Evolutionary conservation across 768 basidiomycete genomes (phyloP).

Genomic region (Boletellus sp.): DNA sequence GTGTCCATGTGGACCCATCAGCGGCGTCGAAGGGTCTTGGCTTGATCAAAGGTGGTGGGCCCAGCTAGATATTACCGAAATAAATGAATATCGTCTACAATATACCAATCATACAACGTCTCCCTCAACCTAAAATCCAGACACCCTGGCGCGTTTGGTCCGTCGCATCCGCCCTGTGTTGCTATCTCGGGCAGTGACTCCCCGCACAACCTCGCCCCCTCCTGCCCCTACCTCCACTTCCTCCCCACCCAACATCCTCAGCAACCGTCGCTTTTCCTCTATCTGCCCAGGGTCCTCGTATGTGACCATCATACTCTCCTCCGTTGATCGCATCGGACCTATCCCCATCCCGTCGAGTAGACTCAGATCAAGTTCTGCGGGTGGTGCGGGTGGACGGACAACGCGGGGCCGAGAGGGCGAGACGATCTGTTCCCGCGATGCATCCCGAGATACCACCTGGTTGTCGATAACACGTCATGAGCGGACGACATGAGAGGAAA

Average conservation of each 20-base stretch:
- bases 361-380: slow-evolving; percentile 29
- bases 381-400: not conserved
- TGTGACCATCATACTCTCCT: slow-evolving; percentile 53
- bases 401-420: slow-evolving; percentile 10
- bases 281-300: slow-evolving; percentile 68
- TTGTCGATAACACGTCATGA: not conserved
- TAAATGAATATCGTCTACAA: not conserved
- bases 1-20: too few relatives aligned
- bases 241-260: slow-evolving; percentile 45
- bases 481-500: not conserved
- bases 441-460: slow-evolving; percentile 33
- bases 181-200: not conserved
- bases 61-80: too few relatives aligned
- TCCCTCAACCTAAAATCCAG: slow-evolving; percentile 4
- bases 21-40: too few relatives aligned
- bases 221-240: slow-evolving; percentile 7
- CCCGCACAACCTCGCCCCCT: slow-evolving; percentile 25
- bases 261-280: slow-evolving; percentile 54
- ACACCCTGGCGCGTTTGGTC: slow-evolving; percentile 7
- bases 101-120: not conserved
- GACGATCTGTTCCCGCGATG: slow-evolving; percentile 30
- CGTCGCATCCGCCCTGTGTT: slow-evolving; percentile 7
- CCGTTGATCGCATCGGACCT: slow-evolving; percentile 21
- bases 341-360: slow-evolving; percentile 21
- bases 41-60: too few relatives aligned